Conservation (phyloP, 2,329 filamentous ascomycete species). For the Ilyonectria destructans region DNA sequence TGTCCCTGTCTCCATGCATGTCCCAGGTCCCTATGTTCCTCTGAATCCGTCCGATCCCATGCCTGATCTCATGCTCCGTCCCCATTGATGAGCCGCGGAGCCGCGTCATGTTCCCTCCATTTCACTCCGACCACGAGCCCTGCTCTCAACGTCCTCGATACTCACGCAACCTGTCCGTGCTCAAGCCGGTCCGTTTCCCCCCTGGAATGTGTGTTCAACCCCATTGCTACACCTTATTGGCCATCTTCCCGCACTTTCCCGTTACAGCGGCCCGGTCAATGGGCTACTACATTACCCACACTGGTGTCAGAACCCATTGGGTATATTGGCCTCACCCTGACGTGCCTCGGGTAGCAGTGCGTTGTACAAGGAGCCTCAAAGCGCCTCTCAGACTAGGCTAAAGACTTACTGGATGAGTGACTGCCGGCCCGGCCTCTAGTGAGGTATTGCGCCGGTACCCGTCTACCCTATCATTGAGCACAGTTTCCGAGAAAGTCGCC, state of each 20-base stretch:
- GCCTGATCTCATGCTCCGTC: constrained; percentile 8
- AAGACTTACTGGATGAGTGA: constrained; percentile 4
- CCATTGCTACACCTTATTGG: constrained; percentile 8
- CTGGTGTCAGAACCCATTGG: not conserved
- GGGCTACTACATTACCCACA: constrained; percentile 11
- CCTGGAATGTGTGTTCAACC: not conserved
- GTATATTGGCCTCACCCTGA: not conserved
- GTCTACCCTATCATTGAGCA: not conserved
- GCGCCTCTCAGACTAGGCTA: not conserved
- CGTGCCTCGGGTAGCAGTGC: not conserved
- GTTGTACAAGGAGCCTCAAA: not conserved
- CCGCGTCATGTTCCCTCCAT: constrained; percentile 13
- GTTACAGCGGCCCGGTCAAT: constrained; percentile 6
- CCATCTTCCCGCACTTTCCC: constrained; percentile 2
- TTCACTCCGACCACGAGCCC: constrained; percentile 9
- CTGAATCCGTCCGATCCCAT: not conserved
- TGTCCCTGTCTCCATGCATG: constrained; percentile 11
- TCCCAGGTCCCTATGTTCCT: not conserved
- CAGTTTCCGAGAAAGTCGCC: not conserved
- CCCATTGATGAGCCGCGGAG: not conserved
- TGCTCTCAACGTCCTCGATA: constrained; percentile 6
- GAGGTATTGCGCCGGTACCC: not conserved
- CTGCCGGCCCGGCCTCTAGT: not conserved
- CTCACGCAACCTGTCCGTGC: not conserved
- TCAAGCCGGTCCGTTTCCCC: not conserved